Evolutionary conservation across 2,329 filamentous ascomycete genomes (phyloP).

Genomic region (Davidsoniella eucalypti): DNA sequence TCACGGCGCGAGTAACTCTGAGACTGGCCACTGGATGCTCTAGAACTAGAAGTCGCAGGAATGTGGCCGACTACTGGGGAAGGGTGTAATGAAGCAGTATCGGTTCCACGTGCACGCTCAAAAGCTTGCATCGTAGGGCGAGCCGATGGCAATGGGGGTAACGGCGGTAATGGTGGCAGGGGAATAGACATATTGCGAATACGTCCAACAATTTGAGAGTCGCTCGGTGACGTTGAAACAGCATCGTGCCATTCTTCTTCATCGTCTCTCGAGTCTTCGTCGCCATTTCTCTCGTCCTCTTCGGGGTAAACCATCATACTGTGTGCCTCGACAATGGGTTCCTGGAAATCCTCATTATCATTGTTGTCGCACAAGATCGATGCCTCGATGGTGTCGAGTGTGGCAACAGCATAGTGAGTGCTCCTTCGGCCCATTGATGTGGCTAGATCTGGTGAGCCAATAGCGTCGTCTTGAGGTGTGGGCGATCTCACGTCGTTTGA

Average conservation of each 20-base stretch:
- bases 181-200: conserved; percentile 15
- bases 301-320: conserved; percentile 4
- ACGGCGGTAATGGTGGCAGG: not conserved
- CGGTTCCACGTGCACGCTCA: conserved; percentile 9
- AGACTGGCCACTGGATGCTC: conserved; percentile 7
- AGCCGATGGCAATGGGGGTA: not conserved
- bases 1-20: conserved; percentile 18
- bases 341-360: not conserved
- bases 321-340: conserved; percentile 2
- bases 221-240: not conserved
- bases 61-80: conserved; percentile 23
- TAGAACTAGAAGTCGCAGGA: conserved; percentile 18
- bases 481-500: conserved; percentile 7
- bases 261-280: not conserved
- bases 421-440: not conserved
- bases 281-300: not conserved
- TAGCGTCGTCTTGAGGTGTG: not conserved
- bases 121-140: not conserved
- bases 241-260: not conserved
- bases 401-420: conserved; percentile 9
- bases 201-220: not conserved
- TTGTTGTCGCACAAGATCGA: conserved; percentile 11
- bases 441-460: not conserved
- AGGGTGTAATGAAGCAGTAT: conserved; percentile 23
- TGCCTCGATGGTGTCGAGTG: conserved; percentile 12